Conservation (phyloP, 371 early-diverging fungal species). For the Circinella minor region DNA sequence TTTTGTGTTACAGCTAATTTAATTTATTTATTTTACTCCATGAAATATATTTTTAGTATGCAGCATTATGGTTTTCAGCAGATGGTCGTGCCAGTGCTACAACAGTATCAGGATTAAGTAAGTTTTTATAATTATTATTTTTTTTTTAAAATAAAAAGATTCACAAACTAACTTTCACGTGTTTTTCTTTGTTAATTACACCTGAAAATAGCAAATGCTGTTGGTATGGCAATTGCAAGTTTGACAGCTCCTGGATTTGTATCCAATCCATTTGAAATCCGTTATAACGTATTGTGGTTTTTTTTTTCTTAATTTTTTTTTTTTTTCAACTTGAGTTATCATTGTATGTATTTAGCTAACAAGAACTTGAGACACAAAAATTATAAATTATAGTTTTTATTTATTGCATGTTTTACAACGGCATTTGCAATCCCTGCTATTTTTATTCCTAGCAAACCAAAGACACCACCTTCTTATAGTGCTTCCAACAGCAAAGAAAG, state of each 20-base stretch:
- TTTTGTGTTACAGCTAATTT: background rate
- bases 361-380: too few species aligned
- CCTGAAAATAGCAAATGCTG: conserved; percentile 37
- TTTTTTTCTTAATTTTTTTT: background rate
- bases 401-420: conserved; percentile 46
- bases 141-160: background rate
- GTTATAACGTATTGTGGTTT: background rate
- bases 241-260: conserved; percentile 45
- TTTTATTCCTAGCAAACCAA: conserved; percentile 59
- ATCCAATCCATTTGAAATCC: background rate
- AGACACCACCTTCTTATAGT: conserved; percentile 59
- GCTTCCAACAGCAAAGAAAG: conserved; percentile 35
- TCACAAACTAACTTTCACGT: background rate
- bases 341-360: too few species aligned
- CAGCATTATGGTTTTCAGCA: conserved; percentile 50
- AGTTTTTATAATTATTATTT: conserved; percentile 9
- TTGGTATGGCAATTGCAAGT: conserved; percentile 53
- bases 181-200: background rate
- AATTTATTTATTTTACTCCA: background rate
- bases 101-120: conserved; percentile 48
- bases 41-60: conserved; percentile 29
- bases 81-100: conserved; percentile 43
- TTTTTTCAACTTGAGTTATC: background rate
- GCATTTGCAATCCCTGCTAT: conserved; percentile 50
- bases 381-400: conserved; percentile 33